Evolutionary conservation across 768 basidiomycete genomes (phyloP), one percentile per base, ranked within the genome.

Genomic region (Podaxis sp.): DNA sequence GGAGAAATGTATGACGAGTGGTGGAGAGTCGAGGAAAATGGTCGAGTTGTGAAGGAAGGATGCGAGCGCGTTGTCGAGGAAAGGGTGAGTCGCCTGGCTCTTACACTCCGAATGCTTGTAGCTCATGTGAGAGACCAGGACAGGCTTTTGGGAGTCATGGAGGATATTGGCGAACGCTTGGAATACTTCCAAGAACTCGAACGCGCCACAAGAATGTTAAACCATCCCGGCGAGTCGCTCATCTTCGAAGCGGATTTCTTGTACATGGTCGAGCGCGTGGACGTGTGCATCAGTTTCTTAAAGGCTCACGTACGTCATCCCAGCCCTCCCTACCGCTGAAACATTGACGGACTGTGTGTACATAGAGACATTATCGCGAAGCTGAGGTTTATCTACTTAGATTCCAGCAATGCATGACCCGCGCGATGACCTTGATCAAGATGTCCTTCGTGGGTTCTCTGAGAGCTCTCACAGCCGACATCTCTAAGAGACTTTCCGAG

Each of bases 371-470:
- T 72, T 99, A 89, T 77, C 84, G 84, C 66, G 97, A 99, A 77
- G 88, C 95, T 7, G 95, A 98, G 68, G 80, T 99, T 19, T 98
- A 97, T 73, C 79, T 97, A n/a, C 82, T 99, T 33, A 88, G 97
- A 24, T 99, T 96, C 75, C 96, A 97, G 70, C 97, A 99, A 75
- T 99, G 97, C 73, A 90, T 99, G 85, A 97, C 95, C 0, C 87
- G 97, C 28, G 92, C 94, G 9, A 98, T 99, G 96, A 99, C 96
- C 0, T 83, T 99, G 49, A 93, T 99, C 78, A 96, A 93, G 75
- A 96, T 99, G 87, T 95, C 91, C 76, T 98, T 97, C 69, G 88
- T 96, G 5, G 90, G 89, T 4, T 90, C 92, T 7, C 79, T 99
- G 5, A 83, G 90, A 44, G 87, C 90, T 0, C 81, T 97, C 11